Base-by-base conservation (phyloP, 2,329 filamentous ascomycete species). In the Escovopsis weberi region DNA sequence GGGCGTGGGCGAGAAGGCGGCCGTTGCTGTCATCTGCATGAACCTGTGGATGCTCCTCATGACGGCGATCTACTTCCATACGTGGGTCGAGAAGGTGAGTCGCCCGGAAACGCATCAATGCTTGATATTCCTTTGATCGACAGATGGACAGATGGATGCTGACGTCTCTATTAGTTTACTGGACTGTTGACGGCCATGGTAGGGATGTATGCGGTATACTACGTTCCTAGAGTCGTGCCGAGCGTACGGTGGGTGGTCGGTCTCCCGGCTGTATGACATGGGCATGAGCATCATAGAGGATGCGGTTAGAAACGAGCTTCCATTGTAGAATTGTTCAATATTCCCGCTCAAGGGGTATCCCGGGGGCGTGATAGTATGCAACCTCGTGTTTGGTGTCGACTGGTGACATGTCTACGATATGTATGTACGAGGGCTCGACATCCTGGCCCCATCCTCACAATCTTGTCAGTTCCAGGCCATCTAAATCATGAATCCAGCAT, bases 11-110 rank as follows among this genome's bases (percentile, higher is more conserved):
- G 63, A 64, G 52, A 66, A 75, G 69, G 65, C 82, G 50, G 74
- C 79, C 48, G 63, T 72, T 23, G 70, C 56, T 0, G 76, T 95
- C 26, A 72, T 82, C 15, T 78, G 63, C 0, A 54, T 95, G 56
- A 85, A 81, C 56, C 75, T 80, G 67, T 96, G 91, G 85, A 98
- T 98, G 91, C 63, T 98, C 58, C 70, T 96, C 47, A 98, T 98
- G 91, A 98, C 91, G 35, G 88, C 88, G 3, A 88, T 93, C 34
- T 98, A 89, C 70, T 98, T 98, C 56, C 91, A 98, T 62, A 98
- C 91, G 1, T 96, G 89, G 88, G 80, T 93, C 54, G 91, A 98
- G 67, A 98, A 96, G 81, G 82, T 84, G 54, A 55, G 70, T 58
- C n/a, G 0, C n/a, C 23, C 23, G 23, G 23, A 5, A 23, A 23